Evolutionary conservation across 2,329 filamentous ascomycete genomes (phyloP).

Genomic region (Aspergillus fijiensis): DNA sequence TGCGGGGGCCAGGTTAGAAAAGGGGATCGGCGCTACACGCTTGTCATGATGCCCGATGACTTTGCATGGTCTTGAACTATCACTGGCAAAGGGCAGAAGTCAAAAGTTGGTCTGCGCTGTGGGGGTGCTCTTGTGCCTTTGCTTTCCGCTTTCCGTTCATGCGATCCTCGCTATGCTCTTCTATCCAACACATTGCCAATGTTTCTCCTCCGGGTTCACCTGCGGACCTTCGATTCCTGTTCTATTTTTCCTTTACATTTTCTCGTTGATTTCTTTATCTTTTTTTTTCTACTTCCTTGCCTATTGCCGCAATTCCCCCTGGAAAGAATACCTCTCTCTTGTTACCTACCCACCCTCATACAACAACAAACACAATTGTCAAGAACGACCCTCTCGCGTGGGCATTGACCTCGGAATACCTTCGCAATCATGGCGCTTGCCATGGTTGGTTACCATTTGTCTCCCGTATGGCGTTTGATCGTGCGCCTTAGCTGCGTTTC

Average conservation of each 20-base stretch:
- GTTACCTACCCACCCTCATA: slow-evolving; percentile 15
- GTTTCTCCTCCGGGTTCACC: slow-evolving; percentile 14
- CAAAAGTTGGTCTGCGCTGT: neutral
- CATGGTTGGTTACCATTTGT: slow-evolving; percentile 21
- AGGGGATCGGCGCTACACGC: neutral
- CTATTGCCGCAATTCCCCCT: slow-evolving; percentile 26
- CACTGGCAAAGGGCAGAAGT: neutral
- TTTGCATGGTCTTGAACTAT: neutral
- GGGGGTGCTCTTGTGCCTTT: neutral
- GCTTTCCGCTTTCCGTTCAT: neutral
- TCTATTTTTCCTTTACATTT: slow-evolving; percentile 18
- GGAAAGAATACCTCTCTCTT: slow-evolving; percentile 30
- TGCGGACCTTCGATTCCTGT: slow-evolving; percentile 18
- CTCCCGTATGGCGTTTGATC: slow-evolving; percentile 25
- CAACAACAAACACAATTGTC: slow-evolving; percentile 11
- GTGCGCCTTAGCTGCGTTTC: slow-evolving; percentile 24
- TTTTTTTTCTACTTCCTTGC: slow-evolving; percentile 22
- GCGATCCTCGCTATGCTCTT: slow-evolving; percentile 2
- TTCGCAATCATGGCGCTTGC: slow-evolving; percentile 16
- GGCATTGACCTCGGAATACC: slow-evolving; percentile 15
- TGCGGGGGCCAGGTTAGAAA: slow-evolving; percentile 4
- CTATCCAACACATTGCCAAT: slow-evolving; percentile 11
- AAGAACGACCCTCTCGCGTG: slow-evolving; percentile 15
- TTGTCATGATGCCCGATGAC: neutral
- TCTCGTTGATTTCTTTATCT: slow-evolving; percentile 20